Percentiles rank a stretch among this genome's conserved stretches.
Evolutionary conservation across 768 basidiomycete genomes (phyloP).

Genomic region (Termitomyces titanicus): DNA sequence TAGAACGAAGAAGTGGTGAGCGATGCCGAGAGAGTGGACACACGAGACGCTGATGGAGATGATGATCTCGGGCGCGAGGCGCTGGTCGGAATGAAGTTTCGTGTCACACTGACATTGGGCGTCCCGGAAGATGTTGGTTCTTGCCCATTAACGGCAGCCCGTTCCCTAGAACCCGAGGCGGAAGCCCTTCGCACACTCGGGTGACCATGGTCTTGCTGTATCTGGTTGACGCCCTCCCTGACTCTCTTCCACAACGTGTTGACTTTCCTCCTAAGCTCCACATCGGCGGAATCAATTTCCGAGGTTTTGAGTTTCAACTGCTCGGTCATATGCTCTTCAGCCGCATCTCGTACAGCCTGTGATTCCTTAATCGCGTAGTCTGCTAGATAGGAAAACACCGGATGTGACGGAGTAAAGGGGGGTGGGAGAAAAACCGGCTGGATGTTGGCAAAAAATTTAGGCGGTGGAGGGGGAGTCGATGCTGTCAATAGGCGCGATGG

Average conservation of each 20-base stretch:
- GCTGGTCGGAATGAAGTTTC: slow-evolving; percentile 53
- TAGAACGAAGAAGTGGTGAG: slow-evolving; percentile 58
- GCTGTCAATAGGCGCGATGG: slow-evolving; percentile 20
- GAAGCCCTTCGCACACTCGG: slow-evolving; percentile 12
- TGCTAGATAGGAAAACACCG: slow-evolving; percentile 63
- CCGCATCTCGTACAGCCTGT: slow-evolving; percentile 46
- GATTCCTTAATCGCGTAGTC: slow-evolving; percentile 54
- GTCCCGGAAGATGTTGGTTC: slow-evolving; percentile 18
- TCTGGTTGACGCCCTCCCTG: slow-evolving; percentile 40
- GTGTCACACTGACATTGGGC: slow-evolving; percentile 39
- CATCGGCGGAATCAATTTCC: slow-evolving; percentile 55
- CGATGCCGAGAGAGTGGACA: slow-evolving; percentile 71
- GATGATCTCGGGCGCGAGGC: slow-evolving; percentile 34
- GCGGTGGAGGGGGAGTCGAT: slow-evolving; percentile 25
- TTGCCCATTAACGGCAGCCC: slow-evolving; percentile 16
- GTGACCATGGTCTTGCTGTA: slow-evolving; percentile 34
- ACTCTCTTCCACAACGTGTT: slow-evolving; percentile 63
- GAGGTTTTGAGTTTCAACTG: slow-evolving; percentile 50
- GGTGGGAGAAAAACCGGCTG: slow-evolving; percentile 68
- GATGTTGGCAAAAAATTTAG: slow-evolving; percentile 47
- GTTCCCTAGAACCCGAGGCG: slow-evolving; percentile 16
- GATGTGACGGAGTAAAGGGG: slow-evolving; percentile 74
- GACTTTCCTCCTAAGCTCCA: slow-evolving; percentile 51
- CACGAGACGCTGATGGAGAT: slow-evolving; percentile 34
- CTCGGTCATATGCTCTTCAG: slow-evolving; percentile 55